phyloP scores from a whole-genome alignment of 169 alveolate genomes.

The Cystoisospora suis region DNA sequence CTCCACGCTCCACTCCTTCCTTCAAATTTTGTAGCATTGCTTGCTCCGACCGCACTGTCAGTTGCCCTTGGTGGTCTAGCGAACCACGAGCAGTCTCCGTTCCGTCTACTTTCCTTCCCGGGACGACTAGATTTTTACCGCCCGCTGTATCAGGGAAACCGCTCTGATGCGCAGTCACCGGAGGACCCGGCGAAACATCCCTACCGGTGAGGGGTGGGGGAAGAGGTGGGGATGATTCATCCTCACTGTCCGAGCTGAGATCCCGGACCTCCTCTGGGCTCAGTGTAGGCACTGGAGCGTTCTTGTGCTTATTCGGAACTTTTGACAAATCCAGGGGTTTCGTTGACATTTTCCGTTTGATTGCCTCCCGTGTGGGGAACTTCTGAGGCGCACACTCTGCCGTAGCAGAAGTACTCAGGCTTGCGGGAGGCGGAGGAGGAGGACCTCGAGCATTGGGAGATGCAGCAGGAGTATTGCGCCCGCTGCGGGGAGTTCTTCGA shows the following conservation, averaged over 20 bases:
- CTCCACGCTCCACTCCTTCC: neutral
- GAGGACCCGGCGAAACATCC: too few relatives aligned
- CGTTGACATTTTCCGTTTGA: neutral
- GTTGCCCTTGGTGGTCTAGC: neutral
- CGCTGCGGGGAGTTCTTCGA: neutral
- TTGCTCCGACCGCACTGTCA: neutral
- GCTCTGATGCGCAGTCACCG: too few relatives aligned
- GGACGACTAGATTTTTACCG: too few relatives aligned
- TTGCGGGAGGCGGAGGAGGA: too few relatives aligned
- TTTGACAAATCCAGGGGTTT: conserved; percentile 36
- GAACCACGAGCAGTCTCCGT: neutral
- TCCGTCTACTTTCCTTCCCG: neutral
- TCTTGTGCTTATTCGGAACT: conserved; percentile 20
- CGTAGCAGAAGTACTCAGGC: too few relatives aligned
- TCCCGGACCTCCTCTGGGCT: conserved; percentile 33
- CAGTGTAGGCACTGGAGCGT: conserved; percentile 37
- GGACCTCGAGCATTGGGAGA: too few relatives aligned
- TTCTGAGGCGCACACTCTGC: neutral
- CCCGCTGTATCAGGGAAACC: too few relatives aligned
- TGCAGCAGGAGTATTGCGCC: too few relatives aligned
- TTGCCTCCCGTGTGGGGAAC: conserved; percentile 7
- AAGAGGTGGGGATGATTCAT: too few relatives aligned
- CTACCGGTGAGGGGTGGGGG: too few relatives aligned
- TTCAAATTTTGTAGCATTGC: neutral
- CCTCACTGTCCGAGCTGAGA: too few relatives aligned